Conservation (phyloP, 176 grass and related monocot species). For the Aegilops sharonensis region DNA sequence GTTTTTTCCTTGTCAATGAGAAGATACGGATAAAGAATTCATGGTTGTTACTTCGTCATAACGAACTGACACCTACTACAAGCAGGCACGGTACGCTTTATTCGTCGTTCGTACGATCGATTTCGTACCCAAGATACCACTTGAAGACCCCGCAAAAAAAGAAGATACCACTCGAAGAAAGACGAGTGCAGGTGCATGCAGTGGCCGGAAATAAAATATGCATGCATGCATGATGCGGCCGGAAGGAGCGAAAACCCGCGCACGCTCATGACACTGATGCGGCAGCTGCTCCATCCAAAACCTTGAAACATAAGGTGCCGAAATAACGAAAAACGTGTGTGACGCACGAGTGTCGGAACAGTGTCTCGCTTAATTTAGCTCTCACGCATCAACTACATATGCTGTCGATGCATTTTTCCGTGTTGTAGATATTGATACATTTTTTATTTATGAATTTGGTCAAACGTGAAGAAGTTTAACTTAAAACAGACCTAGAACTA, state of each 20-base stretch:
- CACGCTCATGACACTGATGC: neutral
- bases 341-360: neutral
- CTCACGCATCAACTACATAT: neutral
- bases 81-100: neutral
- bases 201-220: neutral
- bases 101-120: neutral
- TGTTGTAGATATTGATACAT: too few relatives aligned
- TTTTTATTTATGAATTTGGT: too few relatives aligned
- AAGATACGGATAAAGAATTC: neutral
- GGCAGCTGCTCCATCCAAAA: neutral
- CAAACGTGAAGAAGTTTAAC: too few relatives aligned
- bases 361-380: neutral
- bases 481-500: too few relatives aligned
- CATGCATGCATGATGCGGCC: neutral
- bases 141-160: too few relatives aligned
- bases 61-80: constrained; percentile 1
- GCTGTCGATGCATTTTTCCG: too few relatives aligned
- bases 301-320: neutral
- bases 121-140: neutral
- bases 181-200: neutral
- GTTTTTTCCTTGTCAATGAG: neutral
- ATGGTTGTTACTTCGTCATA: neutral
- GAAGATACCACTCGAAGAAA: neutral
- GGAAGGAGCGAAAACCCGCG: neutral
- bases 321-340: neutral